Conservation (phyloP, 331 rosid species). For the Quercus tomentella region DNA sequence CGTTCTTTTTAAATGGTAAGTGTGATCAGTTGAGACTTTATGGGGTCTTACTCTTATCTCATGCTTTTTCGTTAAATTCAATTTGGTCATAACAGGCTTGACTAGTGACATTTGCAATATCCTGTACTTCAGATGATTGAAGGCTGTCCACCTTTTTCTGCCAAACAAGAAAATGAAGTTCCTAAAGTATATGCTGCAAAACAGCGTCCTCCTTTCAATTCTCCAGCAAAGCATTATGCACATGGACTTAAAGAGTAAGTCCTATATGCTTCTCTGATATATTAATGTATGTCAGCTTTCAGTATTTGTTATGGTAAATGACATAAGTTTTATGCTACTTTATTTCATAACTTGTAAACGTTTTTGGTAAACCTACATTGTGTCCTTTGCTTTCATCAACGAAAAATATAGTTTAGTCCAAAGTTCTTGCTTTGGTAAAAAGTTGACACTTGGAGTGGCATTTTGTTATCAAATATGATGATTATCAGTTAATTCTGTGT, state of each 20-base stretch:
- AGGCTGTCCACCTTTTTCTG: slow-evolving; percentile 67
- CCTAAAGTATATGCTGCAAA: slow-evolving; percentile 54
- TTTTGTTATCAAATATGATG: slow-evolving; percentile 1
- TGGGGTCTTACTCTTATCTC: not conserved
- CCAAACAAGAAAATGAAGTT: slow-evolving; percentile 63
- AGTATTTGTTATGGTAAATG: not conserved
- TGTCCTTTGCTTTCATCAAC: not conserved
- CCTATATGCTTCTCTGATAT: slow-evolving; percentile 1
- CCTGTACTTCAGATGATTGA: slow-evolving; percentile 75
- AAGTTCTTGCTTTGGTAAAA: not conserved
- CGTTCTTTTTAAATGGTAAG: not conserved
- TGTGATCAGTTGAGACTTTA: not conserved
- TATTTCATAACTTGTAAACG: not conserved
- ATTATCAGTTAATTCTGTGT: not conserved
- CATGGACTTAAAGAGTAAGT: slow-evolving; percentile 83
- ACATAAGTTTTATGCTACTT: not conserved
- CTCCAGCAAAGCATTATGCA: slow-evolving; percentile 55
- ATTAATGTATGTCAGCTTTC: not conserved
- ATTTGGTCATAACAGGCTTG: slow-evolving; percentile 8
- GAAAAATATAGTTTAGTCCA: not conserved
- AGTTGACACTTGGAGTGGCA: not conserved
- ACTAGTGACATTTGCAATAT: slow-evolving; percentile 1
- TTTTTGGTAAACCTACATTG: not conserved
- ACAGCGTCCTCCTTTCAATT: slow-evolving; percentile 76
- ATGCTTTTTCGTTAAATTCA: slow-evolving; percentile 7